A percentile compares a stretch with the other conserved stretches of the same genome.
Conservation (phyloP, 805 yeast species). For the Isabelozyma heimii region DNA sequence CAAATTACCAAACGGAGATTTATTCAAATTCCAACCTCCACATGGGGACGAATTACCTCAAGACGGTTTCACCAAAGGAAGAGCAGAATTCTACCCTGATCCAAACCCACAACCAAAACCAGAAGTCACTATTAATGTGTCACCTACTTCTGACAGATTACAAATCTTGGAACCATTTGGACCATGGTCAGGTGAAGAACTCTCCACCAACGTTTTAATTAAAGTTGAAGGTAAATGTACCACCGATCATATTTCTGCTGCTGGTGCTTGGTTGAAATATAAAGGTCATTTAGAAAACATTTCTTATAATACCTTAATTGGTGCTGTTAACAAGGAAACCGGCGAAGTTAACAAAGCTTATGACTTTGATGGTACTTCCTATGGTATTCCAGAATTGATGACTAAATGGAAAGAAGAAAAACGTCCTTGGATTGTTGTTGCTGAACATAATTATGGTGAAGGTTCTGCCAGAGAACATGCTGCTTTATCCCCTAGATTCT, state of each 20-base stretch:
- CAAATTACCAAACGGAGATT: slow-evolving; percentile 62
- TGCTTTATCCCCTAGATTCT: slow-evolving; percentile 90
- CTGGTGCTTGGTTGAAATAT: slow-evolving; percentile 98
- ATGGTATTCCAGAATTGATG: slow-evolving; percentile 94
- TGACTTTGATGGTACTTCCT: slow-evolving; percentile 76
- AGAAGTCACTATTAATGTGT: slow-evolving; percentile 61
- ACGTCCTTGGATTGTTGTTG: slow-evolving; percentile 91
- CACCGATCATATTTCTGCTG: slow-evolving; percentile 97
- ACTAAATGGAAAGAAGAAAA: slow-evolving; percentile 85
- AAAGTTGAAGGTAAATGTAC: slow-evolving; percentile 98
- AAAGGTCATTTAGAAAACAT: slow-evolving; percentile 97
- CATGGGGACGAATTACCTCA: slow-evolving; percentile 81
- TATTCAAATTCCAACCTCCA: slow-evolving; percentile 78
- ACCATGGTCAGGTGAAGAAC: slow-evolving; percentile 84
- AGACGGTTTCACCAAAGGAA: slow-evolving; percentile 73
- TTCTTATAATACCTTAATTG: slow-evolving; percentile 90
- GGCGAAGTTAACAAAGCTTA: slow-evolving; percentile 91
- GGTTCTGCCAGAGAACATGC: slow-evolving; percentile 99
- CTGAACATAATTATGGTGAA: slow-evolving; percentile 98
- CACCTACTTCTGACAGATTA: slow-evolving; percentile 87
- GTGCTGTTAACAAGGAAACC: slow-evolving; percentile 95
- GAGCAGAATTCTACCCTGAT: slow-evolving; percentile 72
- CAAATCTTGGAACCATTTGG: slow-evolving; percentile 87
- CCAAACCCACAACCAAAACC: slow-evolving; percentile 64
- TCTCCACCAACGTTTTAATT: slow-evolving; percentile 69